These are phyloP conservation scores for Backusella mclennaniae DNA, from an alignment of 192 early-diverging fungal genomes.

Conservation along the genomic window DNA sequence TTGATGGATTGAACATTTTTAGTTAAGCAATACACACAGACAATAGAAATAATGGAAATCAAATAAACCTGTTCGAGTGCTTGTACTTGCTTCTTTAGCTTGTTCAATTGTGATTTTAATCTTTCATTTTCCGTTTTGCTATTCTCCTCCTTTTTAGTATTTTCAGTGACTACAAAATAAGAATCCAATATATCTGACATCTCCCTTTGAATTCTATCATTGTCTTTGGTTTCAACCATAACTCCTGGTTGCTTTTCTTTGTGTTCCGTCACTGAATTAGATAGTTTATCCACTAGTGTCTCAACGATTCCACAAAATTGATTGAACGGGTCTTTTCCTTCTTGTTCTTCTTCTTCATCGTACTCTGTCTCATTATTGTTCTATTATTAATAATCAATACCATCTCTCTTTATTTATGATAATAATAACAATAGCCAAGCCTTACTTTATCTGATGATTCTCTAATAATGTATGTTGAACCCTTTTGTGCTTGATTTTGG, in stretches of 20 bases:
- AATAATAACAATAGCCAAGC: neutral
- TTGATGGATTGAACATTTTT: neutral
- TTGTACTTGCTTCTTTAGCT: slow-evolving; percentile 51
- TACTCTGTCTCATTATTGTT: neutral
- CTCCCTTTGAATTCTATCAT: slow-evolving; percentile 7
- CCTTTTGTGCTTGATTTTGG: neutral
- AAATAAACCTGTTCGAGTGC: slow-evolving; percentile 50
- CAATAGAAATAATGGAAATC: neutral
- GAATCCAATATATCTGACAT: slow-evolving; percentile 51
- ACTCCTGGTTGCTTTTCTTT: slow-evolving; percentile 20
- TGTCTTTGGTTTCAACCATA: slow-evolving; percentile 7
- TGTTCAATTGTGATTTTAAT: slow-evolving; percentile 56
- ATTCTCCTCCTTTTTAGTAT: neutral
- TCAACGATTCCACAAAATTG: slow-evolving; percentile 81
- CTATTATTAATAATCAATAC: neutral
- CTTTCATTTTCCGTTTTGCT: neutral
- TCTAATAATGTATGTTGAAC: neutral
- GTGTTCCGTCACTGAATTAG: slow-evolving; percentile 55
- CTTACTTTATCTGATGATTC: slow-evolving; percentile 17
- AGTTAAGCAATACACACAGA: neutral
- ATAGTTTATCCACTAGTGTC: slow-evolving; percentile 65
- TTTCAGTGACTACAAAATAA: slow-evolving; percentile 42
- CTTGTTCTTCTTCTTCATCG: slow-evolving; percentile 18
- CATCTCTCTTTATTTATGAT: neutral
- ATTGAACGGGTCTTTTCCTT: slow-evolving; percentile 72